Conservation (phyloP, 2,329 filamentous ascomycete genomes). For the Alternaria conjuncta region DNA sequence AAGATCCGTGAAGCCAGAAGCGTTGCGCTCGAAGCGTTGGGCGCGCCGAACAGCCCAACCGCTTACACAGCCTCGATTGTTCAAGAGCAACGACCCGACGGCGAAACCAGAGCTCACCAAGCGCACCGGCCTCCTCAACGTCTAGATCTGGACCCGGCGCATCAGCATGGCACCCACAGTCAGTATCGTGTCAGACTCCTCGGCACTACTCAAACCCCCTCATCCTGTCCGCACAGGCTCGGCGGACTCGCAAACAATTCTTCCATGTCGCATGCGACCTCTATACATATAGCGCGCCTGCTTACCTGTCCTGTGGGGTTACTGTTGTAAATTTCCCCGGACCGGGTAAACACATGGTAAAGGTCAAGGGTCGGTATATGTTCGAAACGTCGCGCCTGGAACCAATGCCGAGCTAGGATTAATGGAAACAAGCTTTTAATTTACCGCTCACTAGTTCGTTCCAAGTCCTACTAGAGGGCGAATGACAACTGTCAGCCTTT, state of each 20-base stretch:
- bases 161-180: neutral
- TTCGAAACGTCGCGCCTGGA: constrained; percentile 4
- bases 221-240: neutral
- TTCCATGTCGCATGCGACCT: neutral
- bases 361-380: constrained; percentile 6
- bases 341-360: constrained; percentile 13
- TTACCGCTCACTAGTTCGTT: neutral
- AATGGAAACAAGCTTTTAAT: constrained; percentile 16
- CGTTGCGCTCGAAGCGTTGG: neutral
- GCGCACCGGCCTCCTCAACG: neutral
- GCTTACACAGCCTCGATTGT: neutral
- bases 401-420: constrained; percentile 9
- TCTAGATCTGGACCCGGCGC: neutral
- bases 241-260: neutral
- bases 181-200: neutral
- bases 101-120: neutral
- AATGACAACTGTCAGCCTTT: neutral
- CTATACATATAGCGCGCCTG: neutral
- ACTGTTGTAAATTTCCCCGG: neutral
- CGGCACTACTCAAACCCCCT: neutral
- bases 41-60: neutral
- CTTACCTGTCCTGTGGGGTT: neutral
- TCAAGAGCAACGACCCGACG: neutral
- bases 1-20: neutral
- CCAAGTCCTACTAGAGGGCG: neutral